Evolutionary conservation across 2,329 filamentous ascomycete species (phyloP).

Genomic region (Venturia carpophila): DNA sequence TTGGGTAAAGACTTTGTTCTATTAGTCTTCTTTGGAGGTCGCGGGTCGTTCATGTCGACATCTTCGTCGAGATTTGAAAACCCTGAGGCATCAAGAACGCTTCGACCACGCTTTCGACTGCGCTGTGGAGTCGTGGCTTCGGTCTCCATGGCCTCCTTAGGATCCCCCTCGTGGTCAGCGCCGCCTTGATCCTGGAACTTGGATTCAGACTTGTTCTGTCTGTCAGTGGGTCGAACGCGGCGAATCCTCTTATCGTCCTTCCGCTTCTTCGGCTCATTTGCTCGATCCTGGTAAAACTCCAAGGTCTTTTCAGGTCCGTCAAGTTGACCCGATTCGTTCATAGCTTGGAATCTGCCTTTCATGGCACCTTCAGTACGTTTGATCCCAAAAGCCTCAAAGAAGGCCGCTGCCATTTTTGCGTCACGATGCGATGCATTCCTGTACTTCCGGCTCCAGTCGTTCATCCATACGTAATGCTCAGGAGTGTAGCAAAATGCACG

Average conservation of each 20-base stretch:
- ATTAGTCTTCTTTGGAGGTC: background rate
- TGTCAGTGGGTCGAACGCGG: background rate
- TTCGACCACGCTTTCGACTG: background rate
- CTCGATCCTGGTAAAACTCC: background rate
- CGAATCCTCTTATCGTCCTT: background rate
- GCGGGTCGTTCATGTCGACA: background rate
- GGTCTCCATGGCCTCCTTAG: background rate
- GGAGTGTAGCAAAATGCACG: background rate
- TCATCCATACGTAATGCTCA: constrained; percentile 1
- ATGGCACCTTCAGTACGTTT: background rate
- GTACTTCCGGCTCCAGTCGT: background rate
- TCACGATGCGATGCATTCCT: background rate
- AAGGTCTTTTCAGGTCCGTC: background rate
- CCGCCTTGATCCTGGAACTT: background rate
- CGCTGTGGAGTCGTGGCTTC: background rate
- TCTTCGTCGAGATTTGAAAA: background rate
- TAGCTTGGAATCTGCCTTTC: constrained; percentile 7
- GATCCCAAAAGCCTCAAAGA: background rate
- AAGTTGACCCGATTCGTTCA: constrained; percentile 9
- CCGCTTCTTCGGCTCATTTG: constrained; percentile 4
- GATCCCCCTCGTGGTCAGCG: background rate
- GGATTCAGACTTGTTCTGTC: background rate
- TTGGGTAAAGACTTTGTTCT: background rate
- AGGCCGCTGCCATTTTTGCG: background rate
- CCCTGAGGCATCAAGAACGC: background rate